Evolutionary conservation across 768 basidiomycete genomes (phyloP), one percentile per base, ranked within the genome.

Genomic region (Xerocomellus dryophilus): DNA sequence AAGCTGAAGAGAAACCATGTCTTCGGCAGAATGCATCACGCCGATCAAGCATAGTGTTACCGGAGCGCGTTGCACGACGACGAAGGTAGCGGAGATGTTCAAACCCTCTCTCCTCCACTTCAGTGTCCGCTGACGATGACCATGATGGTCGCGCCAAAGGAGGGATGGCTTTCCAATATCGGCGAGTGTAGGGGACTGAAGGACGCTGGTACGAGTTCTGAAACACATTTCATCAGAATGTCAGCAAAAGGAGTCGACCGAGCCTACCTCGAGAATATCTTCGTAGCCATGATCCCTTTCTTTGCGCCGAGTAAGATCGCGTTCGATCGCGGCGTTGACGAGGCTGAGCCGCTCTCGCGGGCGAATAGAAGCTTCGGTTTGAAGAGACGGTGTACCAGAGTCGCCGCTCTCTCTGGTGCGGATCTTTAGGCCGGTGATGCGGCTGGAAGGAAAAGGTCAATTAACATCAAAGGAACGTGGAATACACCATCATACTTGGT

Each of bases 281-380:
- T 96, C 94, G 86, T 92, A 96, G 46, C 83, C 80, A 45, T 85
- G 80, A 62, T 94, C 89, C 44, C 77, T 70, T 45, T 93, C 88
- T 66, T 85, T 87, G 67, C 86, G 84, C 45, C 74, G 74, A 69
- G 74, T 65, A 87, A 69, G 42, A 76, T 75, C 64, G 86, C 89
- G 66, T 88, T 80, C 65, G 80, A 78, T 43, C 76, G 77, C 52
- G 74, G 78, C 57, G 21, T 56, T 64, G 47, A 93, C 86, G 11
- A 76, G 71, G 2, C 75, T 74, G 44, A 79, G 73, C 27, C 90
- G 84, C 54, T 90, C 87, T 67, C 76, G 84, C 0, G 90, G 89
- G 4, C 79, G 78, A 15, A 88, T 76, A 3, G 76, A 64, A 3
- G 77, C 69, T 54, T 86, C 83, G 23, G 76, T 57, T 34, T 73